These are phyloP conservation scores for Escovopsis sp. DNA, from an alignment of 2,329 filamentous ascomycete species.

Conservation along the genomic window DNA sequence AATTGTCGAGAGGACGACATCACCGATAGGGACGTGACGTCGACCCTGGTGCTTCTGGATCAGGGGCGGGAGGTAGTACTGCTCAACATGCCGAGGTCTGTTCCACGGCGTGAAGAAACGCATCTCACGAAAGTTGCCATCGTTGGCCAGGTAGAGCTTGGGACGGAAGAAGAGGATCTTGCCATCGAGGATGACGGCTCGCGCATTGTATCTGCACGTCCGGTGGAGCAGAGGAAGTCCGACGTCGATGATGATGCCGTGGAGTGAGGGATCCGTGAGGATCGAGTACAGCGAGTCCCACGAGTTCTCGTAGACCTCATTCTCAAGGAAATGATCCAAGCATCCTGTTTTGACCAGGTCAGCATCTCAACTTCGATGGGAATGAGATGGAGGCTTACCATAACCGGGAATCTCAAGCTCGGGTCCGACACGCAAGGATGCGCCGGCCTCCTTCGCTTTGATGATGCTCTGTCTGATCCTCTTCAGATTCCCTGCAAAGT, in stretches of 20 bases:
- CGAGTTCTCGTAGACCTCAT: slow-evolving; percentile 18
- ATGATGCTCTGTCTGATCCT: slow-evolving; percentile 1
- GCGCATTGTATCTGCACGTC: slow-evolving; percentile 7
- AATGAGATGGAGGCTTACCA: background rate
- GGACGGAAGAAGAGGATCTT: slow-evolving; percentile 59
- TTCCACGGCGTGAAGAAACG: slow-evolving; percentile 28
- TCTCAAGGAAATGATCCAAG: slow-evolving; percentile 21
- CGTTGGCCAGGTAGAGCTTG: slow-evolving; percentile 39
- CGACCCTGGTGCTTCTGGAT: slow-evolving; percentile 36
- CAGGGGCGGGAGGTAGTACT: slow-evolving; percentile 33
- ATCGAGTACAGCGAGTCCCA: slow-evolving; percentile 19
- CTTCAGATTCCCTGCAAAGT: background rate
- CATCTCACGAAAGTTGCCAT: slow-evolving; percentile 24
- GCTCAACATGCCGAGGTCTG: slow-evolving; percentile 19
- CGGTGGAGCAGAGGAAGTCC: slow-evolving; percentile 28
- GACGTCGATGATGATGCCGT: slow-evolving; percentile 24
- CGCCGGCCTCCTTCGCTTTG: background rate
- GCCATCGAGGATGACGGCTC: slow-evolving; percentile 29
- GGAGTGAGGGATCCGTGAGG: slow-evolving; percentile 16
- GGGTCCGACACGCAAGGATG: background rate
- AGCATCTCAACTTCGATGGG: background rate
- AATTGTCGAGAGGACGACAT: slow-evolving; percentile 22
- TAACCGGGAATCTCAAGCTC: background rate
- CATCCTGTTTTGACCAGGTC: background rate
- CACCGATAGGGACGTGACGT: slow-evolving; percentile 24